phyloP scores from a whole-genome alignment of 2,329 filamentous ascomycete species.

The Purpureocillium takamizusanense region DNA sequence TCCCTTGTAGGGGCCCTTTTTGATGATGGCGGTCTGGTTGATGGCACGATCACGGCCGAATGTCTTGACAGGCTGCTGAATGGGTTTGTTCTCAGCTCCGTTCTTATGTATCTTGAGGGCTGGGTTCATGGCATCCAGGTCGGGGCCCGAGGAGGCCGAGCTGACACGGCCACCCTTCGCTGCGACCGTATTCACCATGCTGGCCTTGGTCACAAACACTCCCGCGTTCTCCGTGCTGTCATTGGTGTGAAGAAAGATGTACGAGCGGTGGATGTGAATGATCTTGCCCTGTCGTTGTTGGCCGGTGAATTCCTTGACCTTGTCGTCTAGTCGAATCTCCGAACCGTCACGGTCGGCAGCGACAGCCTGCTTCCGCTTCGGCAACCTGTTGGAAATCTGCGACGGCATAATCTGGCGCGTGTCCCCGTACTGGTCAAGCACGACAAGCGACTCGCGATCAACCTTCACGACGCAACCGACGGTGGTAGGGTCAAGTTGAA shows the following conservation, averaged over 20 bases:
- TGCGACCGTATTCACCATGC: conserved; percentile 82
- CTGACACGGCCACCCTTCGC: conserved; percentile 81
- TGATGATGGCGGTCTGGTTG: conserved; percentile 84
- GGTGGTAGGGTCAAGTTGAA: conserved; percentile 86
- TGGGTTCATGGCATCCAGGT: conserved; percentile 87
- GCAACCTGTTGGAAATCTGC: conserved; percentile 83
- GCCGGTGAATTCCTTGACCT: conserved; percentile 81
- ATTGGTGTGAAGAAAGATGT: conserved; percentile 80
- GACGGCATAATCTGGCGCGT: conserved; percentile 77
- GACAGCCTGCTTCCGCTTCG: conserved; percentile 72
- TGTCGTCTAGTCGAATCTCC: conserved; percentile 86
- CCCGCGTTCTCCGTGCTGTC: conserved; percentile 78
- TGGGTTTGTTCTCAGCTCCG: conserved; percentile 36
- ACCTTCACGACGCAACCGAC: conserved; percentile 93
- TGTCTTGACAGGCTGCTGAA: conserved; percentile 61
- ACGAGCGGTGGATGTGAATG: conserved; percentile 89
- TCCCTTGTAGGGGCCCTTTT: conserved; percentile 84
- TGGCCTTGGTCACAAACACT: conserved; percentile 79
- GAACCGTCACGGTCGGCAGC: conserved; percentile 89
- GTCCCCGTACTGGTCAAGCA: conserved; percentile 85
- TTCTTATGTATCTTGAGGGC: conserved; percentile 65
- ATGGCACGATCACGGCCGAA: conserved; percentile 77
- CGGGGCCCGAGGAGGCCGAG: conserved; percentile 53
- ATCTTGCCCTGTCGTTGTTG: conserved; percentile 83
- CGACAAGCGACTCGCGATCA: conserved; percentile 82